phyloP scores from a whole-genome alignment of 768 basidiomycete genomes.

The Xerocomellus dryophilus region DNA sequence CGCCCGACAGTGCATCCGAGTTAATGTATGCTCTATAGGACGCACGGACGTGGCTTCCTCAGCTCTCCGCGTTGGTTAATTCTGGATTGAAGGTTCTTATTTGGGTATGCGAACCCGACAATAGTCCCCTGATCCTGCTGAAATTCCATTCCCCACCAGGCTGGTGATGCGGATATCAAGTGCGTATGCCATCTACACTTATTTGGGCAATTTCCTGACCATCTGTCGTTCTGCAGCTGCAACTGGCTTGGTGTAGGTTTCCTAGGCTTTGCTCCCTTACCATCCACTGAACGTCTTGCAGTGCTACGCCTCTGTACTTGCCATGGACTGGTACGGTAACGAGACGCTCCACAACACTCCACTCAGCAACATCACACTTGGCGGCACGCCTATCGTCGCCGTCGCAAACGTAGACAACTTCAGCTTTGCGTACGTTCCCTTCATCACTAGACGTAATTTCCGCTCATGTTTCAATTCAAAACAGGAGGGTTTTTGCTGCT shows the following conservation, averaged over 20 bases:
- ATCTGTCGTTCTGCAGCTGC: slow-evolving; percentile 5
- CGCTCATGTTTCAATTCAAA: background rate
- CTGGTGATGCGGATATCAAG: slow-evolving; percentile 30
- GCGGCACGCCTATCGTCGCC: slow-evolving; percentile 50
- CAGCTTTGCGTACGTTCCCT: slow-evolving; percentile 56
- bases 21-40: slow-evolving; percentile 16
- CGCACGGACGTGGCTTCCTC: slow-evolving; percentile 37
- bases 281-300: slow-evolving; percentile 6
- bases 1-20: background rate
- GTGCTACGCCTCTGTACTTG: slow-evolving; percentile 37
- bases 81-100: slow-evolving; percentile 38
- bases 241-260: slow-evolving; percentile 36
- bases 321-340: slow-evolving; percentile 49
- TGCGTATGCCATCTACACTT: slow-evolving; percentile 4
- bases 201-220: background rate
- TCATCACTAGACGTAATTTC: background rate
- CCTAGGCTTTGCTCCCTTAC: background rate
- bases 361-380: slow-evolving; percentile 55
- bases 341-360: slow-evolving; percentile 38
- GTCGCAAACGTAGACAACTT: slow-evolving; percentile 66
- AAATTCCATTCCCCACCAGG: slow-evolving; percentile 12
- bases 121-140: background rate
- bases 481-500: slow-evolving; percentile 51
- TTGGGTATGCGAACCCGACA: slow-evolving; percentile 31
- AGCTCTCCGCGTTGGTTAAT: slow-evolving; percentile 36